phyloP scores from a whole-genome alignment of 495 filamentous ascomycete species.

The Podospora appendiculata region DNA sequence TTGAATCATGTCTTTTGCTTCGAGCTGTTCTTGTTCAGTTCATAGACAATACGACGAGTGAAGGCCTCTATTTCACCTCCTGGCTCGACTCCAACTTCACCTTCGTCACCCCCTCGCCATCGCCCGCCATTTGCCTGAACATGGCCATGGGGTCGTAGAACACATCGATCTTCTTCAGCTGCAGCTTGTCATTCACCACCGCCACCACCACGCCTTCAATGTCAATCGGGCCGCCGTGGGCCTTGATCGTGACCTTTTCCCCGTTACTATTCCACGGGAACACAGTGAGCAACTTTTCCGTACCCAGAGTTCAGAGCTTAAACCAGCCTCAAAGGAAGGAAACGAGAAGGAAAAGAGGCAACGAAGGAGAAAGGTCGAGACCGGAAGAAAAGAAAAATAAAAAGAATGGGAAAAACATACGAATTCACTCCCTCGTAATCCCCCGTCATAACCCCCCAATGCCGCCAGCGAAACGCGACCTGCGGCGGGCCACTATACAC shows the following conservation, averaged over 20 bases:
- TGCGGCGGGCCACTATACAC: slow-evolving; percentile 54
- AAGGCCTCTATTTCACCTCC: no score
- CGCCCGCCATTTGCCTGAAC: slow-evolving; percentile 53
- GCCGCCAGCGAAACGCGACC: slow-evolving; percentile 55
- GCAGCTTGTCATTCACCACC: slow-evolving; percentile 49
- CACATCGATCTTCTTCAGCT: slow-evolving; percentile 49
- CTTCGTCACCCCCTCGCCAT: not conserved
- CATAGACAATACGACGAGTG: no score
- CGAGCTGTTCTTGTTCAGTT: no score
- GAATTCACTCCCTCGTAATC: slow-evolving; percentile 56
- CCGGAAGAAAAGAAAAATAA: no score
- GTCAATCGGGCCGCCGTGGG: slow-evolving; percentile 43
- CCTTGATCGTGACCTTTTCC: slow-evolving; percentile 51
- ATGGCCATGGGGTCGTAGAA: slow-evolving; percentile 60
- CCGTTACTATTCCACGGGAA: slow-evolving; percentile 33
- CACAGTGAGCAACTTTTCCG: not conserved
- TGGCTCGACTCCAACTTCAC: not conserved
- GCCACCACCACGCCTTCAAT: slow-evolving; percentile 49
- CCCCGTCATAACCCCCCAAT: slow-evolving; percentile 58
- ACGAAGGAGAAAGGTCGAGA: not conserved
- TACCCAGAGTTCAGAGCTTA: not conserved
- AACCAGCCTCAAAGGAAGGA: no score
- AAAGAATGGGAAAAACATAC: slow-evolving; percentile 25
- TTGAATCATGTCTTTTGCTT: no score
- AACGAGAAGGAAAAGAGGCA: no score